These are phyloP conservation scores for Melampsora americana DNA, from an alignment of 1,284 basidiomycete genomes.

Conservation along the genomic window DNA sequence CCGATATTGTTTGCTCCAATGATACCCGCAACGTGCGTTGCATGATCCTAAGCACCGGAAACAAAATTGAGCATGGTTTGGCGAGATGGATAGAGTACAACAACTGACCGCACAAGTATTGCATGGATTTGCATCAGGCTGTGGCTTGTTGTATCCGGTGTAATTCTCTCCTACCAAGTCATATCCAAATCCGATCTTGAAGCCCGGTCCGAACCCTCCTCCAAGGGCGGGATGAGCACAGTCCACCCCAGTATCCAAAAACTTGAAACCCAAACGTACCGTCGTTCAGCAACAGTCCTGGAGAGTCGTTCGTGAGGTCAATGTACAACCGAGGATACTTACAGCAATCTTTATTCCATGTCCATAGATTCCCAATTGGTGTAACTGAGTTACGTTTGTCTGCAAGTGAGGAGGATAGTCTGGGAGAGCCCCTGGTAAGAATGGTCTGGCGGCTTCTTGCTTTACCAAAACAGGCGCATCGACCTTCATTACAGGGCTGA, in stretches of 20 bases:
- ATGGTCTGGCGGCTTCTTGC: not conserved
- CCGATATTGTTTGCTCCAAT: conserved; percentile 27
- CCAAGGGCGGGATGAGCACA: conserved; percentile 66
- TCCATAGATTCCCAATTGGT: conserved; percentile 31
- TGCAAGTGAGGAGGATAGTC: conserved; percentile 57
- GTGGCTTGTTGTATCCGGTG: conserved; percentile 9
- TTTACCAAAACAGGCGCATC: not conserved
- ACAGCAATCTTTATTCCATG: conserved; percentile 36
- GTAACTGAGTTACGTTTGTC: conserved; percentile 59
- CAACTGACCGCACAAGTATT: conserved; percentile 28
- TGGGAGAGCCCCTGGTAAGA: not conserved
- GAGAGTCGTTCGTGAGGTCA: conserved; percentile 58
- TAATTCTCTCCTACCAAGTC: conserved; percentile 57
- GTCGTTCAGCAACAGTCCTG: conserved; percentile 61
- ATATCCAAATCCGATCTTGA: conserved; percentile 63
- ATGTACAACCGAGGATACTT: not conserved
- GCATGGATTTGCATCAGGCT: conserved; percentile 20
- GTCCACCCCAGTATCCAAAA: conserved; percentile 58
- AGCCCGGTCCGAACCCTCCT: conserved; percentile 63
- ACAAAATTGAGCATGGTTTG: not conserved
- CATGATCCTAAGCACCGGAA: conserved; percentile 16
- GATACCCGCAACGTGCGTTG: conserved; percentile 39
- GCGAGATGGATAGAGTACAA: not conserved
- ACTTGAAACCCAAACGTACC: no score
- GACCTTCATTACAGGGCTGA: conserved; percentile 12